Evolutionary conservation across 768 basidiomycete genomes (phyloP).

Genomic region (Flagelloscypha sp.): DNA sequence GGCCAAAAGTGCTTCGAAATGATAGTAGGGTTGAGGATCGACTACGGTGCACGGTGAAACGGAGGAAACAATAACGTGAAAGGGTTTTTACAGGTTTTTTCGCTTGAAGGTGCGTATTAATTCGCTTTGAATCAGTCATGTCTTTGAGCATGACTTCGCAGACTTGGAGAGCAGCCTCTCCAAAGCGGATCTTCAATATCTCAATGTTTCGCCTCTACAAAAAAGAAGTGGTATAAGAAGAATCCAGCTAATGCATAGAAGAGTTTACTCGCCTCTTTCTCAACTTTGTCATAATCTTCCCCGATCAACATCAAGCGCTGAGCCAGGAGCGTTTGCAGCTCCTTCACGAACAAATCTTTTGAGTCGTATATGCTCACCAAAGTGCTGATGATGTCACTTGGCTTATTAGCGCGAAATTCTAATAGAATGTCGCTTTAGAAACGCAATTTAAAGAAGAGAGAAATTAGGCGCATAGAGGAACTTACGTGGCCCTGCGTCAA

Average conservation of each 20-base stretch:
- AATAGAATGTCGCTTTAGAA: background rate
- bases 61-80: background rate
- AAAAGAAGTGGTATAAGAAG: slow-evolving; percentile 2
- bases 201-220: slow-evolving; percentile 83
- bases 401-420: slow-evolving; percentile 90
- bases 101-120: slow-evolving; percentile 80
- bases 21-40: slow-evolving; percentile 77
- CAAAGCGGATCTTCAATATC: slow-evolving; percentile 92
- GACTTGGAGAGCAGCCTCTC: slow-evolving; percentile 84
- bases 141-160: slow-evolving; percentile 99
- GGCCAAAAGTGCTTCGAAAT: slow-evolving; percentile 98
- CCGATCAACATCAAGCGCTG: slow-evolving; percentile 74
- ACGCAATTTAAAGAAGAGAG: background rate
- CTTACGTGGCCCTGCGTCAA: slow-evolving; percentile 91
- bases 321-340: slow-evolving; percentile 86
- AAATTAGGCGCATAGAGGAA: slow-evolving; percentile 1
- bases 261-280: slow-evolving; percentile 42
- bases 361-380: slow-evolving; percentile 97
- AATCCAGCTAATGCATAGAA: background rate
- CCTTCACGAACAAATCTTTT: slow-evolving; percentile 92
- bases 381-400: slow-evolving; percentile 91
- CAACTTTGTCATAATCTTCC: slow-evolving; percentile 77
- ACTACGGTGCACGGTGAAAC: slow-evolving; percentile 28
- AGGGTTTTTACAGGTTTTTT: slow-evolving; percentile 47
- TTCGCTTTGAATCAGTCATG: slow-evolving; percentile 89